Evolutionary conservation across 2,329 filamentous ascomycete genomes (phyloP).

Genomic region (Daldinia sp.): DNA sequence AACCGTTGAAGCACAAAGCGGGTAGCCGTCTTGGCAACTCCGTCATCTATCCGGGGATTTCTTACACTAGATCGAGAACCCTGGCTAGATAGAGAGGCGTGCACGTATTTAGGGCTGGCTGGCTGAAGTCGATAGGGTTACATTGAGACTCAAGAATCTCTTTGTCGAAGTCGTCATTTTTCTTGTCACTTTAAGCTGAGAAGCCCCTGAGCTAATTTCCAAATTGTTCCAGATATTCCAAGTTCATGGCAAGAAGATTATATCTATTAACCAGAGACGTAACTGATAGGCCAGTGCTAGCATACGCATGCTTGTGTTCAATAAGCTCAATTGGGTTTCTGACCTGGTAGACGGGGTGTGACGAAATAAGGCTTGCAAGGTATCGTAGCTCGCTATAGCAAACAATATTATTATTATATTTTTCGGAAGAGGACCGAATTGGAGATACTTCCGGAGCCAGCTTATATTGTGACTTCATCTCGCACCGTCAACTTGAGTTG

Average conservation of each 20-base stretch:
- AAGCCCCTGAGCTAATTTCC: slow-evolving; percentile 25
- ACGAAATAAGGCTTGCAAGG: not conserved
- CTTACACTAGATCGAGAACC: slow-evolving; percentile 20
- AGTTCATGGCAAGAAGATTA: not conserved
- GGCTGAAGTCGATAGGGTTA: slow-evolving; percentile 18
- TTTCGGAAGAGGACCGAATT: not conserved
- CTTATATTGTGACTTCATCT: not conserved
- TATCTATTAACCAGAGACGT: not conserved
- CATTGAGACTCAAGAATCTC: slow-evolving; percentile 30
- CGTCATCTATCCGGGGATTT: slow-evolving; percentile 25
- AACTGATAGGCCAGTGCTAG: not conserved
- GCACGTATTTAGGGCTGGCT: slow-evolving; percentile 14
- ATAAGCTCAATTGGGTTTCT: not conserved
- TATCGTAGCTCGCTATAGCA: not conserved
- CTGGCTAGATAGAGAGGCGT: not conserved
- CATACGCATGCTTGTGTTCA: not conserved
- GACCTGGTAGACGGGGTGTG: not conserved
- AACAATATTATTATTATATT: not conserved
- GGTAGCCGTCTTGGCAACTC: slow-evolving; percentile 34
- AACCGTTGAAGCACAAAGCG: slow-evolving; percentile 17
- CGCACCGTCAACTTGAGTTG: not conserved
- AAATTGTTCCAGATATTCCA: slow-evolving; percentile 9
- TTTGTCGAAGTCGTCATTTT: slow-evolving; percentile 24
- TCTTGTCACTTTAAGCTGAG: not conserved
- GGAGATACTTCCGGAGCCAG: not conserved